Base-by-base conservation (phyloP, 2,329 filamentous ascomycete genomes). In the Sporothrix euskadiensis region DNA sequence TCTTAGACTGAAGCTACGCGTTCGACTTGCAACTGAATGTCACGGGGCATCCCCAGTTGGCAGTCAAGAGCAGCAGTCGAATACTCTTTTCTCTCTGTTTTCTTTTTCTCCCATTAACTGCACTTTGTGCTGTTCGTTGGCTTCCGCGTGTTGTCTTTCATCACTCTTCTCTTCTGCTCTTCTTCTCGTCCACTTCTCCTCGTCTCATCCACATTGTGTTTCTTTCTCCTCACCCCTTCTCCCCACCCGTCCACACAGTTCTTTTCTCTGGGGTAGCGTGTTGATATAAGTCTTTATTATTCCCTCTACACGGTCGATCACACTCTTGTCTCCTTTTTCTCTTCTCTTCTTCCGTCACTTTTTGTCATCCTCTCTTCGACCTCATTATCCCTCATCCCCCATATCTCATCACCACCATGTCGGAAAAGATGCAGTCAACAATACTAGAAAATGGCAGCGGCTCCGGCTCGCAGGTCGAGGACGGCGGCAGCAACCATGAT, bases 361-460 rank as follows among this genome's bases (percentile, higher is more conserved):
- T 26, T 52, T 30, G 44, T 54, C 66, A 69, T 69, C 65, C 10
- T 52, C 41, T 14, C 41, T 22, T 52, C 66, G 35, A 56, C 22
- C n/a, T n/a, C 19, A 14, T 22, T 12, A 52, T 19, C n/a, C n/a
- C n/a, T 32, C 54, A 56, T 16, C 26, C 39, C 9, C 7, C 16
- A 14, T 47, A 2, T 26, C 3, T 4, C 52, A n/a, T 35, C 30
- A 10, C 14, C 54, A 47, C 10, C 16, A 71, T 71, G 69, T 59
- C 69, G n/a, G 71, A 72, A 22, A 56, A 66, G 32, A 56, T 52
- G 16, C 39, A 56, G 35, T 5, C 47, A 10, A 73, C 41, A 12
- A 73, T 63, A n/a, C 70, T 65, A 10, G 73, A 74, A n/a, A 69
- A 39, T n/a, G 52, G 73, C 59, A 73, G 68, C 52, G 69, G 47